Evolutionary conservation across 345 rosid genomes (phyloP), one percentile per base, ranked within the genome.

Genomic region (Psidium friedrichsthalianum): DNA sequence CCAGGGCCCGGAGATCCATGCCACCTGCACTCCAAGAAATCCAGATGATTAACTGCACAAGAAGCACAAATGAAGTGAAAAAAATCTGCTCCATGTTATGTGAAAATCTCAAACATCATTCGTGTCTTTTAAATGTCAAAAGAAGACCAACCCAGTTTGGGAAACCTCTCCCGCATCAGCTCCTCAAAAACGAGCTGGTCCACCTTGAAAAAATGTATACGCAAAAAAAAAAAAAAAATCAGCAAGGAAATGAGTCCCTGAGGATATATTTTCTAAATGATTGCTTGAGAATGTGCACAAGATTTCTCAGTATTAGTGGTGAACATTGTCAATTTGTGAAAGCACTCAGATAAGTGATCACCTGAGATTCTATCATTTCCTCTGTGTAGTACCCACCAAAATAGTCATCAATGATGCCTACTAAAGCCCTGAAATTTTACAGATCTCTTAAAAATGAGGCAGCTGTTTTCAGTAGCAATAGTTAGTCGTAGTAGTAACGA

Each of bases 21-120:
- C 91, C 87, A 95, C 98, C 95, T 97, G 99, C 92, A 97, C 99
- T 95, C 99, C 95, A 97, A 94, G 98, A 93, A 95, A 94, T 97
- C 98, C 94, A 97, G 96, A 95, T 96, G 99, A 92, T 94, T 92
- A 93, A 95, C 99, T 97, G 98, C 98, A 95, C 87, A 94, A 91
- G 88, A 88, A 90, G 91, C 88, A 92, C 86, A 86, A 86, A 86
- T 86, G 86, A 87, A 87, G 90, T 92, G 87, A 89, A 85, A 91
- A 69, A 89, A 87, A 85, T 91, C 88, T 87, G 92, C 90, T 61
- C 86, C 86, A 56, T 74, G 52, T 87, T 85, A 59, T 85, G 86
- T 85, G 86, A 87, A 80, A 82, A 84, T 87, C 58, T 84, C 51
- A 44, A 85, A 53, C 83, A 87, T n/a, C n/a, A 84, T 40, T 86